Evolutionary conservation across 2,329 filamentous ascomycete species (phyloP).

Genomic region (Talaromyces sp.): DNA sequence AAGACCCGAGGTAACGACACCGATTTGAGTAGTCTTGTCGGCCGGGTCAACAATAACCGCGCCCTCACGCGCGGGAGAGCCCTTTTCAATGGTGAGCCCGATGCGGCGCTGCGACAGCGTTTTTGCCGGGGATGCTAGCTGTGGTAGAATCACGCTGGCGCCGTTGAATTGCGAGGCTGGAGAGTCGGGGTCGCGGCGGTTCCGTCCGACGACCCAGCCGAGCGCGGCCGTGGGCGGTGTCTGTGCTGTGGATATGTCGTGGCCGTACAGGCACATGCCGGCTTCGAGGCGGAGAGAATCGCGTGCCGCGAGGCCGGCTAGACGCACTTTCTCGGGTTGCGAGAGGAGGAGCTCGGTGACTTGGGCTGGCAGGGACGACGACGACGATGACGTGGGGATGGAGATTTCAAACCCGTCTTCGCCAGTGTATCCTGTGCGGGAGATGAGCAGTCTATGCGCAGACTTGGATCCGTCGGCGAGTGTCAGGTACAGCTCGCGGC

Average conservation of each 20-base stretch:
- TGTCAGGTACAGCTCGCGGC: constrained; percentile 61
- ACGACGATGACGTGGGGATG: constrained; percentile 63
- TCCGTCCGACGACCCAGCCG: constrained; percentile 80
- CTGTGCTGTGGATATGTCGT: constrained; percentile 79
- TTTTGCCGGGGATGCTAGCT: constrained; percentile 56
- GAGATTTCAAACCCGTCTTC: constrained; percentile 98
- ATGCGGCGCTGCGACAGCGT: constrained; percentile 69
- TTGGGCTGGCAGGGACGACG: constrained; percentile 38
- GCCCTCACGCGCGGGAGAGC: constrained; percentile 85
- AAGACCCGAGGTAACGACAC: constrained; percentile 80
- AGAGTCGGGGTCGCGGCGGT: constrained; percentile 54
- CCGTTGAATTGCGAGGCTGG: constrained; percentile 68
- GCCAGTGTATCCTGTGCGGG: constrained; percentile 89
- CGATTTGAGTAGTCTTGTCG: constrained; percentile 58
- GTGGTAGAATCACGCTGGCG: constrained; percentile 68
- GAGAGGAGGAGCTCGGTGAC: constrained; percentile 68
- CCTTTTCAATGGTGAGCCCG: constrained; percentile 71
- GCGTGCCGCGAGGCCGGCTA: constrained; percentile 84
- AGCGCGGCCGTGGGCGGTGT: constrained; percentile 65
- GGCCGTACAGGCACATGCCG: constrained; percentile 99
- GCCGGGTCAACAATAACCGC: constrained; percentile 63
- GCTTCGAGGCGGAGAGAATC: constrained; percentile 92
- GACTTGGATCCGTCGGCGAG: constrained; percentile 51
- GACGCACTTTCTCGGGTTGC: constrained; percentile 62
- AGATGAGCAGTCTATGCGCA: constrained; percentile 63